A percentile compares a stretch with the other conserved stretches of the same genome.
phyloP scores from a whole-genome alignment of 441 rosid genomes.

The Metrosideros polymorpha region DNA sequence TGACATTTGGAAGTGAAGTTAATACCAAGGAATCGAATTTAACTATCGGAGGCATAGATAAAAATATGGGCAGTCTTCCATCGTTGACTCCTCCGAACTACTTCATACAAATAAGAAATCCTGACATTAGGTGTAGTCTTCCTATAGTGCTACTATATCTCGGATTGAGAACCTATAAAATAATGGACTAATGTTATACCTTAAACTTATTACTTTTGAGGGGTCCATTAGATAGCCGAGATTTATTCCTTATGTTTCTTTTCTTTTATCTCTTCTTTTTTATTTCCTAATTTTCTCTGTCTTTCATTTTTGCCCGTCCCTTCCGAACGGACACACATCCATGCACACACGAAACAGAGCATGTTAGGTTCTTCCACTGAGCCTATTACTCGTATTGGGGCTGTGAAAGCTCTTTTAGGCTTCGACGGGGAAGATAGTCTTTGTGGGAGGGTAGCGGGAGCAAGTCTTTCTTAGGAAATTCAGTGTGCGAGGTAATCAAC shows the following conservation, averaged over 20 bases:
- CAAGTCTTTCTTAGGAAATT: background rate
- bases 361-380: background rate
- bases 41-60: background rate
- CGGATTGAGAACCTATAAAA: background rate
- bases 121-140: background rate
- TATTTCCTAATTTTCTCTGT: no score
- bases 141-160: background rate
- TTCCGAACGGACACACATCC: background rate
- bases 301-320: background rate
- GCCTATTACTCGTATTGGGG: background rate
- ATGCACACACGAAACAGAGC: background rate
- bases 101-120: background rate
- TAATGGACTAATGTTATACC: background rate
- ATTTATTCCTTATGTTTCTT: background rate
- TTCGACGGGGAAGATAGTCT: background rate
- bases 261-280: no score
- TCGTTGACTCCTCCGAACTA: background rate
- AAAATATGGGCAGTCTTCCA: background rate
- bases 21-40: background rate
- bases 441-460: background rate
- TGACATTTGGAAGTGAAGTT: background rate
- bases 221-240: background rate
- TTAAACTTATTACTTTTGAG: background rate
- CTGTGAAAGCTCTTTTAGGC: background rate
- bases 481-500: background rate